Percentiles rank a stretch among this genome's conserved stretches.
Evolutionary conservation across 768 basidiomycete species (phyloP).

Genomic region (Calocybe indica): DNA sequence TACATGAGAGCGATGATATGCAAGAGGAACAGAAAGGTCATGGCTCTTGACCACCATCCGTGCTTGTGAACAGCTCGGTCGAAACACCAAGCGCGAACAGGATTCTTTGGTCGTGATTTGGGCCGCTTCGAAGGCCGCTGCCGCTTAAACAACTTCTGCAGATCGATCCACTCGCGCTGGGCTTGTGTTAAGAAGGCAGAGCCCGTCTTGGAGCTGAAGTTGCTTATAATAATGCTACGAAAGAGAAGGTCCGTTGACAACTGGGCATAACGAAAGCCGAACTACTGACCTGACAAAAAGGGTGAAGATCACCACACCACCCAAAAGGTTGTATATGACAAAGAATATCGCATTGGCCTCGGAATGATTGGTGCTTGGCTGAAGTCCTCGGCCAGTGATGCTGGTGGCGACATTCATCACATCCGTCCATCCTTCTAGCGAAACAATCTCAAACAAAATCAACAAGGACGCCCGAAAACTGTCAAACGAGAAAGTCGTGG

Average conservation of each 20-base stretch:
- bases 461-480: conserved; percentile 76
- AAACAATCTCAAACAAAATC: conserved; percentile 95
- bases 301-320: conserved; percentile 84
- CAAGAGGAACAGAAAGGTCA: conserved; percentile 73
- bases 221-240: conserved; percentile 87
- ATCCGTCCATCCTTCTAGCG: conserved; percentile 95
- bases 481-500: conserved; percentile 87
- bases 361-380: conserved; percentile 67
- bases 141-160: conserved; percentile 81
- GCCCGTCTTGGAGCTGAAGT: conserved; percentile 85
- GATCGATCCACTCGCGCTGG: conserved; percentile 91
- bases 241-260: neutral
- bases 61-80: conserved; percentile 88
- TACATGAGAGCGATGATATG: conserved; percentile 85
- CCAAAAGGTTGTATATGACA: conserved; percentile 85
- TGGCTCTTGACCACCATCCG: conserved; percentile 83
- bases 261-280: neutral
- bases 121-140: conserved; percentile 87
- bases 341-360: conserved; percentile 89
- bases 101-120: conserved; percentile 43
- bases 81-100: conserved; percentile 79
- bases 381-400: conserved; percentile 62
- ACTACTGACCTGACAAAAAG: conserved; percentile 77
- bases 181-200: conserved; percentile 79
- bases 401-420: conserved; percentile 80